Percentiles rank a stretch among this genome's conserved stretches.
Evolutionary conservation across 805 yeast genomes (phyloP).

Genomic region (Candida sanyiensis): DNA sequence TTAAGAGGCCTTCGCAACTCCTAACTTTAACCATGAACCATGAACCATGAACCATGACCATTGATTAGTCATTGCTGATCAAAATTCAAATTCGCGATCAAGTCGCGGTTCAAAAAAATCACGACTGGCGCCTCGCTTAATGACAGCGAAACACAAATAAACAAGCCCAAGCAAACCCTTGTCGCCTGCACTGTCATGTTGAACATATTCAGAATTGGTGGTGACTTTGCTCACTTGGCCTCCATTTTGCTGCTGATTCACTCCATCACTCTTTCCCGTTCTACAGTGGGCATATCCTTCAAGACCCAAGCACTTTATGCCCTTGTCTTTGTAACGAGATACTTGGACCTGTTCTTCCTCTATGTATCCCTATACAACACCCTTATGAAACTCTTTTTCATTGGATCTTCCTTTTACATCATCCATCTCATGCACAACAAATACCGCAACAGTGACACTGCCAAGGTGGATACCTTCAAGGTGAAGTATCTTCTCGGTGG

Average conservation of each 20-base stretch:
- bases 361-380: constrained; percentile 70
- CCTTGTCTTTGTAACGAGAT: constrained; percentile 67
- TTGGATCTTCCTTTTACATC: constrained; percentile 68
- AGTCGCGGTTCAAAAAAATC: too few species aligned
- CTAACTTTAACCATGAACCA: too few species aligned
- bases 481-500: constrained; percentile 65
- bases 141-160: not conserved
- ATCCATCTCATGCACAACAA: constrained; percentile 62
- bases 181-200: constrained; percentile 19
- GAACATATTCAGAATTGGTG: constrained; percentile 43
- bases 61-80: too few species aligned
- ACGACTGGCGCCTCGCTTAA: too few species aligned
- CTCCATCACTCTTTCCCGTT: constrained; percentile 55
- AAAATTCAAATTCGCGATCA: too few species aligned
- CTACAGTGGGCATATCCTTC: constrained; percentile 79
- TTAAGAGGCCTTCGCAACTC: too few species aligned
- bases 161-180: not conserved
- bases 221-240: constrained; percentile 79
- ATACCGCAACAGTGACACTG: constrained; percentile 45
- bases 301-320: constrained; percentile 83
- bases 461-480: constrained; percentile 70
- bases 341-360: constrained; percentile 40
- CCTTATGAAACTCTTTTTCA: constrained; percentile 75
- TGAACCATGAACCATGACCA: too few species aligned
- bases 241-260: constrained; percentile 72